Percentiles rank a stretch among this genome's conserved stretches.
These are phyloP conservation scores for Fusarium concolor DNA, from an alignment of 2,329 filamentous ascomycete species.

Conservation along the genomic window DNA sequence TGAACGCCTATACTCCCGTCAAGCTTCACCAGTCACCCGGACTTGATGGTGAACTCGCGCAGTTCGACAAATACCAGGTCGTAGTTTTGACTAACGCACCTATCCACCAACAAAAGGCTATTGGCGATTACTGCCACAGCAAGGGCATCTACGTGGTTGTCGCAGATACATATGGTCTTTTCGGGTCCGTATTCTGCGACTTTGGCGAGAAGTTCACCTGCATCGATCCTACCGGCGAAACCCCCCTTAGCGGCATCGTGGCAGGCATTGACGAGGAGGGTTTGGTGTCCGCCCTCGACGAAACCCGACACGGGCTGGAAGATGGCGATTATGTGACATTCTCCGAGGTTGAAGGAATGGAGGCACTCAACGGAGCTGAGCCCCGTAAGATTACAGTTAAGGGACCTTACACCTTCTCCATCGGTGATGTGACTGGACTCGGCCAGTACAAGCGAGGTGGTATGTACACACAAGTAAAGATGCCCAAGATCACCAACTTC, in stretches of 20 bases:
- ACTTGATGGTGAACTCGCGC: constrained; percentile 79
- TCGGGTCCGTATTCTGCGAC: constrained; percentile 96
- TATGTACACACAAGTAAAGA: constrained; percentile 96
- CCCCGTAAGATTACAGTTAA: constrained; percentile 94
- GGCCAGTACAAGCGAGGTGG: constrained; percentile 91
- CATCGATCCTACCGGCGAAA: constrained; percentile 90
- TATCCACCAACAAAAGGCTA: constrained; percentile 81
- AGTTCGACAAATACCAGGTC: constrained; percentile 91
- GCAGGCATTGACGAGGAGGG: constrained; percentile 91
- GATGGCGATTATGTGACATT: constrained; percentile 98
- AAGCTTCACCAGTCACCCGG: constrained; percentile 74
- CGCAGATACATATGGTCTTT: constrained; percentile 91
- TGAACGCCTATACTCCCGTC: constrained; percentile 96
- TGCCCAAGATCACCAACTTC: constrained; percentile 94
- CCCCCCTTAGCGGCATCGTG: constrained; percentile 86
- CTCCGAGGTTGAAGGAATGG: constrained; percentile 92
- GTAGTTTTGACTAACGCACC: constrained; percentile 90
- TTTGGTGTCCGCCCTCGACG: constrained; percentile 90
- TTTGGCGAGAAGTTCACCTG: constrained; percentile 95
- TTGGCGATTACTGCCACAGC: constrained; percentile 93
- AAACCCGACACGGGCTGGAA: constrained; percentile 93
- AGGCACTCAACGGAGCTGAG: constrained; percentile 82
- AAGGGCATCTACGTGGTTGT: constrained; percentile 93
- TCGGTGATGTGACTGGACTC: constrained; percentile 89
- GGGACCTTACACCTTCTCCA: constrained; percentile 96